These are phyloP conservation scores for Cercospora sp. DNA, from an alignment of 2,329 filamentous ascomycete genomes.

Conservation along the genomic window DNA sequence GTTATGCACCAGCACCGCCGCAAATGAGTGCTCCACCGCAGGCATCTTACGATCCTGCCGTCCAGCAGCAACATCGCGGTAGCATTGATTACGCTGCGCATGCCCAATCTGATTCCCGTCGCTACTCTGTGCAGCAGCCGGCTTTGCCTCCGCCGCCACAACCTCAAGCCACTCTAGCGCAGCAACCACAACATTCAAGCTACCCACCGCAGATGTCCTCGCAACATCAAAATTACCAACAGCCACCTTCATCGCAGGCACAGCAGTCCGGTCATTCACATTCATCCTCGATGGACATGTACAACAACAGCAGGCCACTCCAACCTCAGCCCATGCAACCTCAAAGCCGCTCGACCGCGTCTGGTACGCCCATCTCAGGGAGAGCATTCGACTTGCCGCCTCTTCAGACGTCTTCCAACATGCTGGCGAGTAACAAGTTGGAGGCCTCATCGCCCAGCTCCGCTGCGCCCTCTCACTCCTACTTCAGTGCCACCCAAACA, in stretches of 20 bases:
- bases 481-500: conserved; percentile 31
- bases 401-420: conserved; percentile 39
- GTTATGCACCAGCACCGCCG: conserved; percentile 39
- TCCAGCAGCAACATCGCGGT: conserved; percentile 40
- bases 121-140: conserved; percentile 45
- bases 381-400: conserved; percentile 42
- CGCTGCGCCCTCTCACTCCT: conserved; percentile 34
- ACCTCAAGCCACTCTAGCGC: conserved; percentile 38
- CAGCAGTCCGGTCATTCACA: conserved; percentile 26
- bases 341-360: conserved; percentile 29
- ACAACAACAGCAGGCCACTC: conserved; percentile 24
- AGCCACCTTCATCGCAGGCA: conserved; percentile 25
- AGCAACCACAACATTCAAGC: conserved; percentile 38
- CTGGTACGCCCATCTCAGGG: conserved; percentile 26
- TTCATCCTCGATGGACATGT: conserved; percentile 28
- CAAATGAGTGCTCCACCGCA: conserved; percentile 42
- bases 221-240: conserved; percentile 36
- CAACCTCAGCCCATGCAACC: conserved; percentile 34
- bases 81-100: conserved; percentile 44
- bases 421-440: conserved; percentile 39
- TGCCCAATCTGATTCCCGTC: conserved; percentile 42
- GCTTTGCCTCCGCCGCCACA: conserved; percentile 38
- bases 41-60: conserved; percentile 25
- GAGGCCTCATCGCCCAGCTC: conserved; percentile 51
- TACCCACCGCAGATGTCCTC: conserved; percentile 30